Base-by-base conservation (phyloP, 2,329 filamentous ascomycete genomes). In the Aspergillus sp. region DNA sequence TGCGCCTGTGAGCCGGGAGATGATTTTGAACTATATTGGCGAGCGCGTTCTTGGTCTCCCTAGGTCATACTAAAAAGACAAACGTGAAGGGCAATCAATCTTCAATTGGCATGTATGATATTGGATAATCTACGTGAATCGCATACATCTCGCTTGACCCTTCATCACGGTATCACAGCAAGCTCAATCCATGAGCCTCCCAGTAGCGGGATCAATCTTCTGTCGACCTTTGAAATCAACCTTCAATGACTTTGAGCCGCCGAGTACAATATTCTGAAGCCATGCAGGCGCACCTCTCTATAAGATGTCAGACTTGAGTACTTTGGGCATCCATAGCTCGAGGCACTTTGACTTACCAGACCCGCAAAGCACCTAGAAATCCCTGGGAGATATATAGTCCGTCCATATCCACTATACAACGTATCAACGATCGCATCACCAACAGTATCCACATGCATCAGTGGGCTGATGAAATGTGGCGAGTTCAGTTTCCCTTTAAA, bases 1-100 rank as follows among this genome's bases (percentile, higher is more conserved):
- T 47, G 81, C 81, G 4, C 81, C 81, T 1, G 79, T 84, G 5
- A 81, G 78, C 40, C 64, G 79, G 50, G 79, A 73, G 53, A 72
- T 74, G 70, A 71, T 72, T 23, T 66, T 61, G 52, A 73, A 72
- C 54, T 73, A 73, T 50, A 64, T 74, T 45, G 69, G 65, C 14
- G 66, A 74, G 56, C 65, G 66, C 44, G 65, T 73, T 7, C 57
- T 74, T 10, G 70, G 68, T 10, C 57, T 73, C 31, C 70, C 69
- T 1, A 65, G 60, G 52, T 70, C 66, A 16, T 73, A 72, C 52
- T 73, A 60, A 38, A 41, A 3, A 34, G 11, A 34, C 6, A 23
- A 23, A 23, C 21, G 21, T 23, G 21, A 6, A 23, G 4, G 4
- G 4, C 21, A 4, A 4, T 6, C 21, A 23, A 23, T 23, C 21